Percentiles rank a stretch among this genome's conserved stretches.
phyloP scores from a whole-genome alignment of 257 asterid genomes.

The Fraxinus cuspidata region DNA sequence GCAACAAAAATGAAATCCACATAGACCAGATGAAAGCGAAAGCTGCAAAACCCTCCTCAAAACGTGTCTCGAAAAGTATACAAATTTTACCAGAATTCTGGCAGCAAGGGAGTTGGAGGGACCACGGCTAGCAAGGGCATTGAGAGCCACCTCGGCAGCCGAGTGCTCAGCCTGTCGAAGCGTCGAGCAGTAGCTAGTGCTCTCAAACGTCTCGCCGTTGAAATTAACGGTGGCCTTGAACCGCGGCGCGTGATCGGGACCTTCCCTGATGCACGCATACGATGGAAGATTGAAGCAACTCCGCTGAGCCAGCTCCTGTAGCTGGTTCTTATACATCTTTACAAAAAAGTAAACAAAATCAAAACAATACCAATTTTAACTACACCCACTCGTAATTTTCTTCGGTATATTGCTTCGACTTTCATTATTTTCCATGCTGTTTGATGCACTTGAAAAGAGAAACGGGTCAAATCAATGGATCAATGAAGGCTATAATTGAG shows the following conservation, averaged over 20 bases:
- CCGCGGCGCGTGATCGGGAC: constrained; percentile 55
- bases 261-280: constrained; percentile 43
- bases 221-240: constrained; percentile 50
- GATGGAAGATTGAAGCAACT: constrained; percentile 51
- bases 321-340: constrained; percentile 48
- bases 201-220: constrained; percentile 45
- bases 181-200: constrained; percentile 40
- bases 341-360: not conserved
- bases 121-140: constrained; percentile 43
- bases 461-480: not conserved
- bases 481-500: not conserved
- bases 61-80: not conserved
- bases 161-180: constrained; percentile 50
- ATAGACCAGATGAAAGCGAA: not conserved
- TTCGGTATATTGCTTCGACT: not conserved
- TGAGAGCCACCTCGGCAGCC: constrained; percentile 50
- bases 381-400: not conserved
- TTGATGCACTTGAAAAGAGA: not conserved
- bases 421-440: not conserved
- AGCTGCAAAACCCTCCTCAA: not conserved
- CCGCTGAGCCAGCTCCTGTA: constrained; percentile 49
- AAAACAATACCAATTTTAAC: not conserved
- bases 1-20: not conserved
- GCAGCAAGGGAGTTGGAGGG: constrained; percentile 44
- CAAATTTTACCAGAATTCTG: constrained; percentile 37